Base-by-base conservation (phyloP, 2,329 filamentous ascomycete genomes). In the Colletotrichum tropicale region DNA sequence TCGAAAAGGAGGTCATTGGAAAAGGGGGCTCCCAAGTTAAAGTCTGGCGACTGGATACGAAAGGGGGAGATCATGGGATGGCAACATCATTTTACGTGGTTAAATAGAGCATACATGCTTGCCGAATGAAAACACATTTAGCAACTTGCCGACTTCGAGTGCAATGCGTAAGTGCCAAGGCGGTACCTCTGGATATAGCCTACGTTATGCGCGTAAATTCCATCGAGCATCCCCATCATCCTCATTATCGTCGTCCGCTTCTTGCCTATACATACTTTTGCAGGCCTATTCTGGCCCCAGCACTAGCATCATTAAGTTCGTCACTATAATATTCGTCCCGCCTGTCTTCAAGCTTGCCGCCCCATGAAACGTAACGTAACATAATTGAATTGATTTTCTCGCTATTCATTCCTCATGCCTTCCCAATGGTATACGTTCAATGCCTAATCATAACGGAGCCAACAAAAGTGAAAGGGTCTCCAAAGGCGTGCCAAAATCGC, bases 351-450 rank as follows among this genome's bases (percentile, higher is more conserved):
- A 6, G 2, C 30, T 34, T 6, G n/a, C 8, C 60, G 30, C 30
- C 18, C 4, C 6, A 21, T 32, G 18, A 16, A 15, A 16, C 5
- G 8, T 64, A 21, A 32, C 10, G 13, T 36, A 8, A 15, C 8
- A 18, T 21, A 66, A 34, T 26, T 32, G 4, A 34, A 36, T 24
- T 38, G 30, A 24, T 64, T 64, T 64, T 28, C 32, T 38, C 26
- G 43, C 60, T 75, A n/a, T 73, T 74, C 74, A 60, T 74, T 52
- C 28, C 70, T 75, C 73, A 48, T 72, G 61, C 66, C 21, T 71
- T 65, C 43, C 70, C 68, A 58, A 36, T 74, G 74, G 74, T 75
- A 65, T 69, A 60, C 32, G 64, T 32, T 65, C 58, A 74, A 32
- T 73, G 30, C 74, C 48, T 65, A 38, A 43, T 60, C 74, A 60